Evolutionary conservation across 1,284 basidiomycete genomes (phyloP).

Genomic region (Tilletia setariae): DNA sequence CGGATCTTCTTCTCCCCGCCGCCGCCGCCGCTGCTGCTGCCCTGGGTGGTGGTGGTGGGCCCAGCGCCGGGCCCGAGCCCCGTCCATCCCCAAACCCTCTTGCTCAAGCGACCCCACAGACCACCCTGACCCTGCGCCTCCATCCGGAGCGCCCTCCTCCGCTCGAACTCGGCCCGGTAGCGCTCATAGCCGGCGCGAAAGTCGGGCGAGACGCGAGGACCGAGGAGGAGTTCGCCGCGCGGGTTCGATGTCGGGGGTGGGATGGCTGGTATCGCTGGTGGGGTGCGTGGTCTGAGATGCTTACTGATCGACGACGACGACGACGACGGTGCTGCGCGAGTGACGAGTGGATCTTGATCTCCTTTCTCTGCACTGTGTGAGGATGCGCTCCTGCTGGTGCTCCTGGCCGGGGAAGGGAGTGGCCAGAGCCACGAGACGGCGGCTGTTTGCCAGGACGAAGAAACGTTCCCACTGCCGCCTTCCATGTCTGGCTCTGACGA

Average conservation of each 20-base stretch:
- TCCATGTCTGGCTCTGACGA: too few relatives aligned
- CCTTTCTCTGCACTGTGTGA: not conserved
- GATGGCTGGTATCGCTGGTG: conserved; percentile 15
- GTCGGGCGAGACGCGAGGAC: conserved; percentile 72
- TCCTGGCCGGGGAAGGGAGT: not conserved
- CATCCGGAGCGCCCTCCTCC: conserved; percentile 67
- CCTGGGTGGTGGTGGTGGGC: too few relatives aligned
- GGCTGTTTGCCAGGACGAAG: too few relatives aligned
- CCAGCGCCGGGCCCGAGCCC: too few relatives aligned
- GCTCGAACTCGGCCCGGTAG: conserved; percentile 85
- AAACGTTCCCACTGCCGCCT: too few relatives aligned
- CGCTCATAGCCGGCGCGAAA: conserved; percentile 92
- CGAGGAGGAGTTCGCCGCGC: conserved; percentile 93
- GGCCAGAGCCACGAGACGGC: too few relatives aligned
- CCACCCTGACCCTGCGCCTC: conserved; percentile 25
- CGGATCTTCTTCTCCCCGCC: too few relatives aligned
- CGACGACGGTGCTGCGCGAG: not conserved
- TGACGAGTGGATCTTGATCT: not conserved
- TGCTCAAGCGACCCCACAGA: not conserved
- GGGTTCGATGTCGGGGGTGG: conserved; percentile 78
- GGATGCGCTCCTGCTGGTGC: too few relatives aligned
- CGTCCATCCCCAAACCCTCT: too few relatives aligned
- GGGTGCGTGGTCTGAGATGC: conserved; percentile 19
- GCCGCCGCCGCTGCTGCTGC: too few relatives aligned
- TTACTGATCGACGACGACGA: not conserved